Percentiles rank a stretch among this genome's conserved stretches.
Conservation (phyloP, 1,284 basidiomycete species). For the Puccinia brachypodii region DNA sequence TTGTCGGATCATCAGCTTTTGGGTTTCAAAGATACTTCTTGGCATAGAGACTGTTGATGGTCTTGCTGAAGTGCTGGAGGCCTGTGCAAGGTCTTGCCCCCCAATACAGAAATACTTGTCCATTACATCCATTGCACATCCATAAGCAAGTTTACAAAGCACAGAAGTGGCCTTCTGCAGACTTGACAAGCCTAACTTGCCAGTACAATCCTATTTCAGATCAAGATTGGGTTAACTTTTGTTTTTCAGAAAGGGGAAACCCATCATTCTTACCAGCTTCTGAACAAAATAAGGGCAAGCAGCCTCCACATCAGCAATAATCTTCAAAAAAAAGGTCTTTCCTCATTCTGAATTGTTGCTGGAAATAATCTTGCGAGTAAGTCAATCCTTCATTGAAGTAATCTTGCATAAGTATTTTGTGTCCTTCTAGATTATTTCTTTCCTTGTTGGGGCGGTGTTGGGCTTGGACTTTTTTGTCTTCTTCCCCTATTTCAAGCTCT, state of each 20-base stretch:
- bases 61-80: background rate
- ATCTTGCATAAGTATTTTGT: background rate
- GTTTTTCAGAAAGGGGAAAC: background rate
- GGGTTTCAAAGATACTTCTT: background rate
- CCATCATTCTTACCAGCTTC: background rate
- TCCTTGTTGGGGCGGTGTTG: background rate
- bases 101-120: background rate
- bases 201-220: background rate
- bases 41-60: background rate
- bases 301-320: background rate
- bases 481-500: background rate
- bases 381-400: background rate
- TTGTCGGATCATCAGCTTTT: background rate
- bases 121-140: background rate
- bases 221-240: background rate
- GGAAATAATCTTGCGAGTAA: background rate
- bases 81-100: background rate
- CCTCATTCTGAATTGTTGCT: background rate
- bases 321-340: background rate
- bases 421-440: background rate
- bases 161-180: background rate
- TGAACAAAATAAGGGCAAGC: background rate
- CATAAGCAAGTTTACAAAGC: background rate
- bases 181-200: background rate
- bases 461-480: background rate